phyloP scores from a whole-genome alignment of 2,329 filamentous ascomycete genomes.

The Colletotrichum noveboracense region DNA sequence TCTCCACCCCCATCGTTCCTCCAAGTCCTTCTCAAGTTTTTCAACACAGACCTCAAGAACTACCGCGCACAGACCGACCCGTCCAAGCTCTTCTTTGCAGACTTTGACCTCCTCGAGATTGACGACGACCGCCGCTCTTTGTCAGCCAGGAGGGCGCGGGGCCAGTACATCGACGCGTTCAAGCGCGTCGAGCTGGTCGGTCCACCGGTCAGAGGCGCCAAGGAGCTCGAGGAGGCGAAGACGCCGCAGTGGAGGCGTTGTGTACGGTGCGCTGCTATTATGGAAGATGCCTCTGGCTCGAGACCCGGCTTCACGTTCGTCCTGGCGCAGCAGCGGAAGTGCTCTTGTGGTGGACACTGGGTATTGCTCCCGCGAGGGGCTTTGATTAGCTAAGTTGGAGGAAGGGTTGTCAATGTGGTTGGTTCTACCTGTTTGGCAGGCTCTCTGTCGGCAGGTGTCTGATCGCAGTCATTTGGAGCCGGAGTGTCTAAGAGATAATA shows the following conservation, averaged over 20 bases:
- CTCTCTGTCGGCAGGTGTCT: neutral
- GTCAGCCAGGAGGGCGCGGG: conserved; percentile 38
- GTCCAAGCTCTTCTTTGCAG: conserved; percentile 73
- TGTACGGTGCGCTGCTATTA: conserved; percentile 68
- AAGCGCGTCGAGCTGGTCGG: conserved; percentile 57
- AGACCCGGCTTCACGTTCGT: conserved; percentile 59
- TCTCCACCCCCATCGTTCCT: conserved; percentile 53
- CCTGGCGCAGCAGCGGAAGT: conserved; percentile 59
- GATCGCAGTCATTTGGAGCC: neutral
- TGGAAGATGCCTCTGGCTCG: conserved; percentile 61
- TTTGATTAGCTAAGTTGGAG: neutral
- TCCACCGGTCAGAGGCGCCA: neutral
- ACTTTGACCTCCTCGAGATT: conserved; percentile 73
- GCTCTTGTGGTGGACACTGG: conserved; percentile 61
- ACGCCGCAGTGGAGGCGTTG: conserved; percentile 50
- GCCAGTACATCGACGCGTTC: conserved; percentile 59
- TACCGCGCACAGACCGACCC: conserved; percentile 68
- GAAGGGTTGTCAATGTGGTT: neutral
- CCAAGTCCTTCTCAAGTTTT: conserved; percentile 68
- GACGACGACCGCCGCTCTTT: conserved; percentile 60
- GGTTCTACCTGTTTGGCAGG: neutral
- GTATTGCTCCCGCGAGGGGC: conserved; percentile 43
- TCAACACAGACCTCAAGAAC: conserved; percentile 62
- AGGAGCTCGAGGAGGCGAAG: conserved; percentile 47
- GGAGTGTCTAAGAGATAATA: neutral